phyloP scores from a whole-genome alignment of 805 yeast species.

The Saturnispora quitensis region DNA sequence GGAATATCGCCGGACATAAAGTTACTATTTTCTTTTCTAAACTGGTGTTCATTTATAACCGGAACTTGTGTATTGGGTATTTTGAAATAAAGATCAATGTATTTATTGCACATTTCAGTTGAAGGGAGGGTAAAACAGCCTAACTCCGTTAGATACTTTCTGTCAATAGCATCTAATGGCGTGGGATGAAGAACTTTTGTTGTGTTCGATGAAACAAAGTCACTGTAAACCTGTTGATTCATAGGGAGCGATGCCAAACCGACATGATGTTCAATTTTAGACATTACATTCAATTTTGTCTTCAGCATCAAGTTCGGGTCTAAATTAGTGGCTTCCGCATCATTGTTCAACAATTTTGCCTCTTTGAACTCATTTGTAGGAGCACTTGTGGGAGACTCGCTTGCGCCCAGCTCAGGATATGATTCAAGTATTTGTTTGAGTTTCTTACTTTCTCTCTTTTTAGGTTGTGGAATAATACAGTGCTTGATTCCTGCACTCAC shows the following conservation, averaged over 20 bases:
- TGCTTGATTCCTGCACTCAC: constrained; percentile 56
- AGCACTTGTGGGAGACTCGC: not conserved
- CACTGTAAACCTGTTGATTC: constrained; percentile 25
- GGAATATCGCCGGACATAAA: constrained; percentile 41
- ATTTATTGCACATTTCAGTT: constrained; percentile 45
- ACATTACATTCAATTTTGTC: constrained; percentile 10
- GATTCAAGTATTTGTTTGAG: constrained; percentile 15
- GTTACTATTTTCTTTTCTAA: constrained; percentile 49
- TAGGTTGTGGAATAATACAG: constrained; percentile 52
- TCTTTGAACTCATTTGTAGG: not conserved
- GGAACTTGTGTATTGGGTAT: constrained; percentile 64
- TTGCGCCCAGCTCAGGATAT: constrained; percentile 5
- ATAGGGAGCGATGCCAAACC: constrained; percentile 26
- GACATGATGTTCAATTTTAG: constrained; percentile 25
- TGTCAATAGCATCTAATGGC: constrained; percentile 15
- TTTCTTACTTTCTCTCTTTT: constrained; percentile 20
- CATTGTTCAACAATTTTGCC: not conserved
- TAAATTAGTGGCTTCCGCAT: constrained; percentile 2
- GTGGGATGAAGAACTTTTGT: constrained; percentile 7
- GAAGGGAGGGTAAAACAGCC: constrained; percentile 70
- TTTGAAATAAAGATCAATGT: constrained; percentile 53
- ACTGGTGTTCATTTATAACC: constrained; percentile 51
- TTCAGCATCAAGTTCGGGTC: constrained; percentile 18
- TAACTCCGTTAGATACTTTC: constrained; percentile 14
- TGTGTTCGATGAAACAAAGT: constrained; percentile 12